Evolutionary conservation across 805 yeast genomes (phyloP).

Genomic region (Zygosaccharomyces rouxii): DNA sequence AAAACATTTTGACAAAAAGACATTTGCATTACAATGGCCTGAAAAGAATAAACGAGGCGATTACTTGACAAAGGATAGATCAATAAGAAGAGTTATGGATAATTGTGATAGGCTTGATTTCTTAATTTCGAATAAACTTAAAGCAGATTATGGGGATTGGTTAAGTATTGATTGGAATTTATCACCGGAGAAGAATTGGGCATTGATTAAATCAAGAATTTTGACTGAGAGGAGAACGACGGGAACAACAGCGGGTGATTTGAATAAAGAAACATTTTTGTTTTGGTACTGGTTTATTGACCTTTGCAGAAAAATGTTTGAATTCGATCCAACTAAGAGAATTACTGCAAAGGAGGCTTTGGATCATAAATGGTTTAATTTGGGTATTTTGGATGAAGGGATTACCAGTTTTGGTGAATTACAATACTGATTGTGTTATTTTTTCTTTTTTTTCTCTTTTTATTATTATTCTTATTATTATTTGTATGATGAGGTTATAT

Average conservation of each 20-base stretch:
- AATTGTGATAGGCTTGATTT: conserved; percentile 31
- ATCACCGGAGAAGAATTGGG: conserved; percentile 32
- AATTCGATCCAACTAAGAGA: conserved; percentile 66
- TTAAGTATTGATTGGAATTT: conserved; percentile 31
- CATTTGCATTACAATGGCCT: conserved; percentile 30
- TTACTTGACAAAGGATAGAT: conserved; percentile 27
- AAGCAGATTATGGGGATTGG: conserved; percentile 27
- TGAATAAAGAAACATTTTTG: conserved; percentile 57
- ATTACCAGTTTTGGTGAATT: conserved; percentile 28
- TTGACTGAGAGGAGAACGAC: conserved; percentile 10
- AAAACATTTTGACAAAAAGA: conserved; percentile 29
- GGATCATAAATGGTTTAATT: conserved; percentile 76
- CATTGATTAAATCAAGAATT: conserved; percentile 19
- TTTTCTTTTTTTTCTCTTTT: conserved; percentile 8
- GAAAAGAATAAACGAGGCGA: conserved; percentile 29
- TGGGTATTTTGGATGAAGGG: conserved; percentile 57
- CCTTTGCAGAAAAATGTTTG: conserved; percentile 58
- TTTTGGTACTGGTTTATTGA: conserved; percentile 85
- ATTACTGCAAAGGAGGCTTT: conserved; percentile 74
- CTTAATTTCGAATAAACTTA: conserved; percentile 28
- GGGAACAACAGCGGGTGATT: conserved; percentile 13
- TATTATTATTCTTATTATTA: conserved; percentile 2
- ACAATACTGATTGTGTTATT: conserved; percentile 6
- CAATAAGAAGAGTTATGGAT: conserved; percentile 31
- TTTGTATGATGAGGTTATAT: conserved; percentile 7